These are phyloP conservation scores for Globisporangium radiosum DNA, from an alignment of 352 stramenopile species.

Conservation along the genomic window DNA sequence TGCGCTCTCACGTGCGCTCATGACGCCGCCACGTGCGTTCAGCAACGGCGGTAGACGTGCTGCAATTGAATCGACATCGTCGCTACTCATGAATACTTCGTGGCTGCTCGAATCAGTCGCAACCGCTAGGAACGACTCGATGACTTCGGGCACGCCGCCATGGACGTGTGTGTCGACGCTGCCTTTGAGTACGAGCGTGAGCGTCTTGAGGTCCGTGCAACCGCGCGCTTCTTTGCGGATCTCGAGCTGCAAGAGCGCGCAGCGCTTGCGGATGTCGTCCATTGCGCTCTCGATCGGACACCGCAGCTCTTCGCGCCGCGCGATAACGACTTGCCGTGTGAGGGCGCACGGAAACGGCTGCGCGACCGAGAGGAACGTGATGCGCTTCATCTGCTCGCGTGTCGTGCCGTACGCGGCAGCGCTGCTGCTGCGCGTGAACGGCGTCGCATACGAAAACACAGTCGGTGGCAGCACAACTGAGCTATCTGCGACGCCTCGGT, in stretches of 20 bases:
- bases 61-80: neutral
- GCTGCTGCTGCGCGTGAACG: slow-evolving; percentile 33
- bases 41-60: slow-evolving; percentile 16
- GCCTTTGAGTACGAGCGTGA: slow-evolving; percentile 74
- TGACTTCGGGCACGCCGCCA: slow-evolving; percentile 62
- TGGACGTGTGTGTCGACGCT: slow-evolving; percentile 79
- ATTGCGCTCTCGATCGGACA: slow-evolving; percentile 73
- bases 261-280: slow-evolving; percentile 72
- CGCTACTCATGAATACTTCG: too few species aligned
- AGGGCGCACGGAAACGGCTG: slow-evolving; percentile 43
- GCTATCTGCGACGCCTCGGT: neutral
- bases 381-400: slow-evolving; percentile 64
- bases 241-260: slow-evolving; percentile 39
- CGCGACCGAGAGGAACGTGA: slow-evolving; percentile 37
- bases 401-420: slow-evolving; percentile 50
- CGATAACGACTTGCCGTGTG: slow-evolving; percentile 35
- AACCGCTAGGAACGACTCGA: slow-evolving; percentile 51
- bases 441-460: slow-evolving; percentile 42
- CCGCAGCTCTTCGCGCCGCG: slow-evolving; percentile 33
- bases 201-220: slow-evolving; percentile 56
- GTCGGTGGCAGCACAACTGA: slow-evolving; percentile 1
- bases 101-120: too few species aligned
- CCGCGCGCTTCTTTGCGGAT: slow-evolving; percentile 41
- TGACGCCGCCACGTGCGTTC: slow-evolving; percentile 22
- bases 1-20: slow-evolving; percentile 24